These are phyloP conservation scores for Lactifluus pinguis DNA, from an alignment of 768 basidiomycete species.

Conservation along the genomic window DNA sequence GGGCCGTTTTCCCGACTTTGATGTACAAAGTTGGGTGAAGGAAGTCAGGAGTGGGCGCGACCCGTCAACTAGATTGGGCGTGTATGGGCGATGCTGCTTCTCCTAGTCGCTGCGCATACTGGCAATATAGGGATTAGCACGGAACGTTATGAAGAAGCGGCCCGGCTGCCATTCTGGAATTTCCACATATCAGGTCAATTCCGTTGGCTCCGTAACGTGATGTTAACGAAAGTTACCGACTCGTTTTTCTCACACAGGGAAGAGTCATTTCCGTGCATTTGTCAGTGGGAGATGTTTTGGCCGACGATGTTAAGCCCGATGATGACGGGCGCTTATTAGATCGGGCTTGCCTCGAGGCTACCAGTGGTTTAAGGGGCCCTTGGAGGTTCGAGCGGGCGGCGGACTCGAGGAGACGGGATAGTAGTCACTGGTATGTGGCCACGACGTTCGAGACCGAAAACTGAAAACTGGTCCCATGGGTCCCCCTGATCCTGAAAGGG, in stretches of 20 bases:
- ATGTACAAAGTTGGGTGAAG: background rate
- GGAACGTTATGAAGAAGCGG: background rate
- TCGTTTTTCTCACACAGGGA: background rate
- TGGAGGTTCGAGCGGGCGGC: background rate
- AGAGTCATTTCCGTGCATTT: background rate
- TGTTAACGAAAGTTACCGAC: background rate
- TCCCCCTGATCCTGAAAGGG: background rate
- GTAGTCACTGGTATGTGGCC: background rate
- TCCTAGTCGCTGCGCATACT: too few species aligned
- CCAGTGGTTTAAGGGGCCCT: background rate
- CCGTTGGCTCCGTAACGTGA: too few species aligned
- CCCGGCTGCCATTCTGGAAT: conserved; percentile 1
- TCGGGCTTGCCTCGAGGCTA: conserved; percentile 2
- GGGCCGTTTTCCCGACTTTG: background rate
- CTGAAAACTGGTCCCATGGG: background rate
- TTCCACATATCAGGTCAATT: background rate
- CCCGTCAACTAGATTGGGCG: background rate
- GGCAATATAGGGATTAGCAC: background rate
- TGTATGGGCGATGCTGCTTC: background rate
- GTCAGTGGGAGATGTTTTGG: background rate
- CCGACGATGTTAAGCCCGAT: background rate
- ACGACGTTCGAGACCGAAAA: conserved; percentile 7
- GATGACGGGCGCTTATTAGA: background rate
- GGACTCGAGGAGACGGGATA: background rate
- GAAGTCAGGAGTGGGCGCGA: background rate